Percentiles rank a stretch among this genome's conserved stretches.
phyloP scores from a whole-genome alignment of 306 rosid species.

The Acacia confusa region DNA sequence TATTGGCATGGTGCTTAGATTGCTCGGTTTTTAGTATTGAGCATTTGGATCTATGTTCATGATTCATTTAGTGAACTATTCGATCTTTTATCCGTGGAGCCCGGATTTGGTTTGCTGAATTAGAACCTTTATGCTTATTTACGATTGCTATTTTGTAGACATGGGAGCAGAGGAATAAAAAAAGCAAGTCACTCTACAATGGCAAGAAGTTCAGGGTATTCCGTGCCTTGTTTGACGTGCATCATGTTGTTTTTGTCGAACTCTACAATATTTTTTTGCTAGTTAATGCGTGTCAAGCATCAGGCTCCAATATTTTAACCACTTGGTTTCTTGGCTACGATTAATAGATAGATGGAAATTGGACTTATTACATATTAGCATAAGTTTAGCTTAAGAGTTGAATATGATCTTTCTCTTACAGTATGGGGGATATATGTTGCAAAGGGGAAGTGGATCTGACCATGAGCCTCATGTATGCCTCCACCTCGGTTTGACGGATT shows the following conservation, averaged over 20 bases:
- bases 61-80: neutral
- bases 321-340: slow-evolving; percentile 1
- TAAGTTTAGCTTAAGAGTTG: neutral
- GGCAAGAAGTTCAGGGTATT: slow-evolving; percentile 85
- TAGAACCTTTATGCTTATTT: neutral
- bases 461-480: slow-evolving; percentile 59
- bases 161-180: slow-evolving; percentile 71
- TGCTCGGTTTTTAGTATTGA: neutral
- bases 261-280: slow-evolving; percentile 3
- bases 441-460: slow-evolving; percentile 42
- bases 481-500: slow-evolving; percentile 89
- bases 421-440: slow-evolving; percentile 64
- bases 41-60: neutral
- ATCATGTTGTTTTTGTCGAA: neutral
- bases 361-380: neutral
- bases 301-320: neutral
- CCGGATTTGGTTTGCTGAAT: neutral
- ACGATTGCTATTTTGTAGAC: slow-evolving; percentile 43
- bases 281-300: neutral
- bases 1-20: neutral
- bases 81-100: neutral
- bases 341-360: neutral
- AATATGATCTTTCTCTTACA: slow-evolving; percentile 34
- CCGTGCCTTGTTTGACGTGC: neutral
- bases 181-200: slow-evolving; percentile 68